phyloP scores from a whole-genome alignment of 225 moss, liverwort and hornwort species.

The Climacium dendroides region DNA sequence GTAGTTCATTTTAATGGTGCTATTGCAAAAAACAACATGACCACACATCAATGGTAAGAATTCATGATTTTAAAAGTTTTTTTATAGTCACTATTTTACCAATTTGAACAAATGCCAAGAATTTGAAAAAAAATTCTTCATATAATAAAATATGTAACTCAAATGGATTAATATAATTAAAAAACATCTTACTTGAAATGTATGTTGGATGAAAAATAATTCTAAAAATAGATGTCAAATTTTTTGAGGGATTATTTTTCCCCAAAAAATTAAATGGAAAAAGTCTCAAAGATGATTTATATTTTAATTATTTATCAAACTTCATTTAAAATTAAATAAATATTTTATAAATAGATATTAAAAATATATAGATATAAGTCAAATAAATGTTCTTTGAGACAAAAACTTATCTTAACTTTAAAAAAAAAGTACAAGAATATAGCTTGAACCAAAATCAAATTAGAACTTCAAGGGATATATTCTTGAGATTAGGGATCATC shows the following conservation, averaged over 20 bases:
- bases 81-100: not conserved
- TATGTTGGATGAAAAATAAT: accelerated
- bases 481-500: not conserved
- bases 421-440: no score
- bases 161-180: not conserved
- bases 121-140: not conserved
- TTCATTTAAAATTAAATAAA: not conserved
- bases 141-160: not conserved
- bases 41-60: accelerated
- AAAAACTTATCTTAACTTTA: not conserved
- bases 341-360: not conserved
- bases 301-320: not conserved
- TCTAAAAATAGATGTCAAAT: no score
- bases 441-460: not conserved
- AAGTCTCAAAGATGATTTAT: not conserved
- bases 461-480: not conserved
- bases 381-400: not conserved
- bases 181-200: accelerated
- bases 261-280: not conserved
- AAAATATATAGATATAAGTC: accelerated
- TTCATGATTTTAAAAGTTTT: not conserved
- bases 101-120: not conserved
- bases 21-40: not conserved
- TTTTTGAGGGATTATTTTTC: not conserved
- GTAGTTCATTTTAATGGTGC: not conserved